These are phyloP conservation scores for Diplosphaera chodatii DNA, from an alignment of 139 green algal genomes.

Conservation along the genomic window DNA sequence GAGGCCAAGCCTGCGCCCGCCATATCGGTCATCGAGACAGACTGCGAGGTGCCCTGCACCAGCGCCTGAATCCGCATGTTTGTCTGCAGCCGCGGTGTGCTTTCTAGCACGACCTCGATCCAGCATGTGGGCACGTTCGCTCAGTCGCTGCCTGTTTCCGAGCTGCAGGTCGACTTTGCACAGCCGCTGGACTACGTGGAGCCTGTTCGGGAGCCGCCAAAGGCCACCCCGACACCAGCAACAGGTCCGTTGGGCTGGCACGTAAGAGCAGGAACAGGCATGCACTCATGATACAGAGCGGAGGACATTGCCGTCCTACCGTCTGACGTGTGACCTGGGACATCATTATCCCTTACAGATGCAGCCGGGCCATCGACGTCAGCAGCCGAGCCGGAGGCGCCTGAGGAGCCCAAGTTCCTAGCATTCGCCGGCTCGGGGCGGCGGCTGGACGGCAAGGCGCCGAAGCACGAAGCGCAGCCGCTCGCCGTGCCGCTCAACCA, in stretches of 20 bases:
- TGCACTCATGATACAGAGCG: too few relatives aligned
- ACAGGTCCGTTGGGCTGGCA: too few relatives aligned
- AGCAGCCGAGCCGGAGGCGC: slow-evolving; percentile 23
- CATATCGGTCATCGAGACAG: slow-evolving; percentile 96
- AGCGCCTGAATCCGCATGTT: too few relatives aligned
- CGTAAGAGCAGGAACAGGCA: too few relatives aligned
- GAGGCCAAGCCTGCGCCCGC: slow-evolving; percentile 77
- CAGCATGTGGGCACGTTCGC: too few relatives aligned
- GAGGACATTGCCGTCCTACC: too few relatives aligned
- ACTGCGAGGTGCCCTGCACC: slow-evolving; percentile 88
- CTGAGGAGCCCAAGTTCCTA: slow-evolving; percentile 56
- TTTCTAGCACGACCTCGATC: too few relatives aligned
- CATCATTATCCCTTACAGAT: not conserved
- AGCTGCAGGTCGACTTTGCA: slow-evolving; percentile 85
- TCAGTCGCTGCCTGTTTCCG: not conserved
- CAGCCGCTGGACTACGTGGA: slow-evolving; percentile 95
- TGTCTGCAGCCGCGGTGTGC: too few relatives aligned
- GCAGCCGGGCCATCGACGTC: slow-evolving; percentile 3
- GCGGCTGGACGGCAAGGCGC: slow-evolving; percentile 77
- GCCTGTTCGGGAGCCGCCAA: slow-evolving; percentile 34
- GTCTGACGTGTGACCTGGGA: too few relatives aligned
- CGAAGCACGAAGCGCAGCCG: slow-evolving; percentile 1
- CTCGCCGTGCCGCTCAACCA: not conserved
- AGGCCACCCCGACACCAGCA: slow-evolving; percentile 5
- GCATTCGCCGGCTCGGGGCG: slow-evolving; percentile 68